Evolutionary conservation across 805 yeast genomes (phyloP).

Genomic region (Yarrowia hollandica): DNA sequence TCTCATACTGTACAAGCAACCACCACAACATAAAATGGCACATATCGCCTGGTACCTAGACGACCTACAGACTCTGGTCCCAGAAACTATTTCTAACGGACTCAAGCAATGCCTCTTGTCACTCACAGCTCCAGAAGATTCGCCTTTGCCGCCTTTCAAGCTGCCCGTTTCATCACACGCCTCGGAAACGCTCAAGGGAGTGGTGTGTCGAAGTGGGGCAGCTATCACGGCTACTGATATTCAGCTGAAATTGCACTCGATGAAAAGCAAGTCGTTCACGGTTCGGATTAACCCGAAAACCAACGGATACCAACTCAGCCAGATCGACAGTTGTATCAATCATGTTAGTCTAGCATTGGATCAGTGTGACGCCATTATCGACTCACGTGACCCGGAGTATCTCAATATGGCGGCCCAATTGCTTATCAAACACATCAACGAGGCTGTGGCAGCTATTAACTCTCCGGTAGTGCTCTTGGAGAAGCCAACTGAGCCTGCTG

Average conservation of each 20-base stretch:
- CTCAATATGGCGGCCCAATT: background rate
- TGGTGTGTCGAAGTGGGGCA: constrained; percentile 9
- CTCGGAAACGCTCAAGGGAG: constrained; percentile 28
- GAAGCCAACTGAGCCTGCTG: constrained; percentile 16
- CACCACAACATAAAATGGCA: background rate
- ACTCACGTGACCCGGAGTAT: background rate
- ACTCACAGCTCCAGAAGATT: constrained; percentile 6
- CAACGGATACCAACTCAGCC: constrained; percentile 3
- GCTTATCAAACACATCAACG: constrained; percentile 18
- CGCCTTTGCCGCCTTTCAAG: constrained; percentile 13
- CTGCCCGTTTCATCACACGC: constrained; percentile 25
- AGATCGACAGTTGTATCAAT: constrained; percentile 23
- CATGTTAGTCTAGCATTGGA: constrained; percentile 10
- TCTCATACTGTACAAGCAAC: no score
- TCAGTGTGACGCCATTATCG: background rate
- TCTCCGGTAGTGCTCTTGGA: constrained; percentile 19
- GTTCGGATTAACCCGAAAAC: constrained; percentile 10
- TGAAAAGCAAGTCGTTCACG: constrained; percentile 2
- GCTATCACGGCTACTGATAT: constrained; percentile 1
- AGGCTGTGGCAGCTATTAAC: constrained; percentile 8
- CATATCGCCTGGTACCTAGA: constrained; percentile 21
- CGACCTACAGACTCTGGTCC: constrained; percentile 1
- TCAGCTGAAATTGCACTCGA: constrained; percentile 1
- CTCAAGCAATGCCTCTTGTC: constrained; percentile 1
- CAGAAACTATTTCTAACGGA: constrained; percentile 20